These are phyloP conservation scores for Calvatia gigantea DNA, from an alignment of 768 basidiomycete species.

Conservation along the genomic window DNA sequence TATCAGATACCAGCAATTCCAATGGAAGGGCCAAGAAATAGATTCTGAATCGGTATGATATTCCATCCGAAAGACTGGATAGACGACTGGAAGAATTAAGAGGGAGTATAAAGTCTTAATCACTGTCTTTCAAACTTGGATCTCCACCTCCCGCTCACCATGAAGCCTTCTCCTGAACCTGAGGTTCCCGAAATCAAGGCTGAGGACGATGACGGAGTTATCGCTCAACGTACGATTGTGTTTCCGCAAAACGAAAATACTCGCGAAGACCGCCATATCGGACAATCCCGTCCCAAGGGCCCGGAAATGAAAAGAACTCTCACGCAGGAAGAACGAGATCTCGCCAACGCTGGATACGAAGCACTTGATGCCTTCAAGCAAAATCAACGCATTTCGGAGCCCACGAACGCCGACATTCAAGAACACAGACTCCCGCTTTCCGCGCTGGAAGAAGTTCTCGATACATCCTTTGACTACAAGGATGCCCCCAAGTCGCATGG, in stretches of 20 bases:
- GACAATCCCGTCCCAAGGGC: constrained; percentile 42
- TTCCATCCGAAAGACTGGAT: constrained; percentile 1
- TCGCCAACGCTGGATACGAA: constrained; percentile 67
- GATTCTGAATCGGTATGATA: constrained; percentile 2
- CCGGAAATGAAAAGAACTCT: constrained; percentile 59
- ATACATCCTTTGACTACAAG: constrained; percentile 49
- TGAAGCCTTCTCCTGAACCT: background rate
- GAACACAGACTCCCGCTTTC: constrained; percentile 50
- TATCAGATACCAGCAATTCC: constrained; percentile 12
- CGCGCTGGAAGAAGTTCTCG: constrained; percentile 35
- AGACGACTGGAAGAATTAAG: background rate
- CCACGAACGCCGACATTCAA: constrained; percentile 49
- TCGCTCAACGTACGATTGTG: constrained; percentile 42
- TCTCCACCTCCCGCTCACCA: constrained; percentile 6
- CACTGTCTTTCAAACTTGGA: background rate
- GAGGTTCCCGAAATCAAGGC: constrained; percentile 19
- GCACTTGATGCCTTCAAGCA: constrained; percentile 46
- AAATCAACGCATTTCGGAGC: background rate
- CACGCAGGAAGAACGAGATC: constrained; percentile 64
- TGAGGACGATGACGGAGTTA: constrained; percentile 26
- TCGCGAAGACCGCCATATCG: constrained; percentile 36
- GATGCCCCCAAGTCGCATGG: constrained; percentile 50
- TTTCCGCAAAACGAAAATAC: constrained; percentile 40
- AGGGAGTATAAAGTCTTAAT: constrained; percentile 4
- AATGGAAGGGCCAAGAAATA: constrained; percentile 10